Conservation (phyloP, 208 protist genomes). For the Crithidia bombi region DNA sequence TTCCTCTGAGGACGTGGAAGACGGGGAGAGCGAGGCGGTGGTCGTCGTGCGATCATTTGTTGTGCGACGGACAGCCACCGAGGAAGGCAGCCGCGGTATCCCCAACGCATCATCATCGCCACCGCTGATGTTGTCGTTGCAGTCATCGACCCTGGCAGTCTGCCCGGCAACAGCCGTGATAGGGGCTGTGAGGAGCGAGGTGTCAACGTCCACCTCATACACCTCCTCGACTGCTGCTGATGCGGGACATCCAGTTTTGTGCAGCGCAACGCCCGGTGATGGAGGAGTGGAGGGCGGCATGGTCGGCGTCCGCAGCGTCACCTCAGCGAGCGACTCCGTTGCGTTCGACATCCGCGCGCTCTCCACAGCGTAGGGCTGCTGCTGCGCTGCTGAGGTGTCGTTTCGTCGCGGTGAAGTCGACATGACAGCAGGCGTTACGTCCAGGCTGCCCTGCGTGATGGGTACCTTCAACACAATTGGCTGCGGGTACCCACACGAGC, state of each 20-base stretch:
- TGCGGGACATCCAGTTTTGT: background rate
- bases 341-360: conserved; percentile 16
- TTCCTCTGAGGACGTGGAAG: no score
- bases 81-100: no score
- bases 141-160: no score
- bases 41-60: no score
- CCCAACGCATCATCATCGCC: no score
- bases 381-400: background rate
- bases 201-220: no score
- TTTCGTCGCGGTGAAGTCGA: background rate
- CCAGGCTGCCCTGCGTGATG: background rate
- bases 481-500: conserved; percentile 26
- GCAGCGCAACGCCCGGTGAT: background rate
- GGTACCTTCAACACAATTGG: conserved; percentile 17
- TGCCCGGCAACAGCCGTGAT: no score
- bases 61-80: no score
- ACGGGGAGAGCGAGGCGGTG: no score
- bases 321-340: conserved; percentile 19
- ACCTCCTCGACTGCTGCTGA: background rate
- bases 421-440: background rate
- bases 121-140: no score
- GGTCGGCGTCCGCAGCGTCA: background rate
- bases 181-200: no score
- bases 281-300: conserved; percentile 1
- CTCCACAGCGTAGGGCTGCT: conserved; percentile 13